Percentiles rank a stretch among this genome's conserved stretches.
These are phyloP conservation scores for Oryza glaberrima DNA, from an alignment of 176 grass and related monocot species.

Conservation along the genomic window DNA sequence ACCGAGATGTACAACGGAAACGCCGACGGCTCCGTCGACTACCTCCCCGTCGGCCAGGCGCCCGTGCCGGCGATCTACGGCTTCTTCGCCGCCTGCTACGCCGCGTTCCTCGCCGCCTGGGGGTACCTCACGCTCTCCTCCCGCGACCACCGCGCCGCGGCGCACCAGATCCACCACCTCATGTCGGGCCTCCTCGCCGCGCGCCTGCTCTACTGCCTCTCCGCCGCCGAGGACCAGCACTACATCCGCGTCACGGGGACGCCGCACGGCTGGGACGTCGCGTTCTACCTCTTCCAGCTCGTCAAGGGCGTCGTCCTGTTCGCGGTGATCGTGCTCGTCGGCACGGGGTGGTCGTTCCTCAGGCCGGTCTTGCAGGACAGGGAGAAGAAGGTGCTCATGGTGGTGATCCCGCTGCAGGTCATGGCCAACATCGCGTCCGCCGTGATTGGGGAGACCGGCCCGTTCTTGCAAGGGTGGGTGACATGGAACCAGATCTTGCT, in stretches of 20 bases:
- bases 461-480: conserved; percentile 67
- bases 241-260: conserved; percentile 82
- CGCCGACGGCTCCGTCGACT: conserved; percentile 65
- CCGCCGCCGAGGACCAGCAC: conserved; percentile 91
- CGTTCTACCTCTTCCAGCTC: conserved; percentile 91
- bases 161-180: conserved; percentile 87
- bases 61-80: conserved; percentile 75
- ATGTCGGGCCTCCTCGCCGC: conserved; percentile 76
- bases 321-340: conserved; percentile 80
- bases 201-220: conserved; percentile 75
- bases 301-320: conserved; percentile 83
- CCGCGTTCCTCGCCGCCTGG: conserved; percentile 67
- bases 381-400: conserved; percentile 97
- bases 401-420: conserved; percentile 90
- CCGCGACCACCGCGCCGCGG: conserved; percentile 47
- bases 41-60: conserved; percentile 82
- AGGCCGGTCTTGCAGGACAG: conserved; percentile 86
- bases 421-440: conserved; percentile 70
- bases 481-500: conserved; percentile 86
- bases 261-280: conserved; percentile 84
- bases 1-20: conserved; percentile 88
- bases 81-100: conserved; percentile 64
- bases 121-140: conserved; percentile 62
- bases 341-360: conserved; percentile 95
- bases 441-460: conserved; percentile 84